Conservation (phyloP, 257 asterid genomes). For the Pogostemon cablin region DNA sequence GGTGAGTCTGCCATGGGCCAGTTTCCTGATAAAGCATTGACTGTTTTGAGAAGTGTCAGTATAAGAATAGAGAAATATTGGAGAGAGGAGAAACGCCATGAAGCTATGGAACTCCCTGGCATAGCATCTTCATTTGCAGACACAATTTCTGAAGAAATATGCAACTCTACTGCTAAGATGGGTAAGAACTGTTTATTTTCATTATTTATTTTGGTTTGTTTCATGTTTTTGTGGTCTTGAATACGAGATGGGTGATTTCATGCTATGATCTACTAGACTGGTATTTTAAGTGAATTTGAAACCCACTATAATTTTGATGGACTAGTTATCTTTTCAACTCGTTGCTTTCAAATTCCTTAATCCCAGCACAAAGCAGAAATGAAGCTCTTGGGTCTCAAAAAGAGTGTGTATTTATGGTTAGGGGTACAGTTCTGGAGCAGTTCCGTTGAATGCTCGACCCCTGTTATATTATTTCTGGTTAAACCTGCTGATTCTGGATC, state of each 20-base stretch:
- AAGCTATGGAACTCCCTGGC: conserved; percentile 73
- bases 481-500: conserved; percentile 23
- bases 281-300: background rate
- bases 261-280: background rate
- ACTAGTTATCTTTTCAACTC: background rate
- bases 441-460: too few species aligned
- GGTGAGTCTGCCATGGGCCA: conserved; percentile 99
- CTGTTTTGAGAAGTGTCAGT: conserved; percentile 90
- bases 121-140: conserved; percentile 83
- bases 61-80: conserved; percentile 97
- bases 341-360: background rate
- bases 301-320: background rate
- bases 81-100: conserved; percentile 89
- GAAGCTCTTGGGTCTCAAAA: too few species aligned
- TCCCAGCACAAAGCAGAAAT: background rate
- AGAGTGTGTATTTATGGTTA: too few species aligned
- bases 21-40: conserved; percentile 93
- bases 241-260: conserved; percentile 5
- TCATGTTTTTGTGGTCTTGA: conserved; percentile 8
- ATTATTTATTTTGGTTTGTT: background rate
- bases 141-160: conserved; percentile 92
- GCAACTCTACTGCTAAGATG: conserved; percentile 98
- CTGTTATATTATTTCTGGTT: conserved; percentile 7
- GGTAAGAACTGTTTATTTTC: conserved; percentile 53
- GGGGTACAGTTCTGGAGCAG: too few species aligned